phyloP scores from a whole-genome alignment of 768 basidiomycete genomes.

The Xerocomus spinulosus region DNA sequence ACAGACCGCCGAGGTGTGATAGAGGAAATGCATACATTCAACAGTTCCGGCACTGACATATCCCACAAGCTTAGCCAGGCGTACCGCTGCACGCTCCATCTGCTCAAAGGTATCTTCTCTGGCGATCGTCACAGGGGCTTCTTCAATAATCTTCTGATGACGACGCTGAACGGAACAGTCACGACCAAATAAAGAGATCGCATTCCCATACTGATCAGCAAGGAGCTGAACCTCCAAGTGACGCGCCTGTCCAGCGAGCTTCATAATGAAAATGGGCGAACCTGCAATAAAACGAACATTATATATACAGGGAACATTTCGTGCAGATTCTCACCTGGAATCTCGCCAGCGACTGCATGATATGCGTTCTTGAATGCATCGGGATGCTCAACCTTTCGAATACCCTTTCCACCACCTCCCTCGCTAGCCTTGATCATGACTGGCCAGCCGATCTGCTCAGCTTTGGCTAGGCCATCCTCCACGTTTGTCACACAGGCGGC shows the following conservation, averaged over 20 bases:
- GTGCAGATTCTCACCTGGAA: conserved; percentile 65
- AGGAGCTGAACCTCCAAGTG: conserved; percentile 98
- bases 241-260: conserved; percentile 94
- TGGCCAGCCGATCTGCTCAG: conserved; percentile 90
- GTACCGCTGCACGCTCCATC: conserved; percentile 99
- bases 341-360: conserved; percentile 90
- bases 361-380: conserved; percentile 93
- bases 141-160: conserved; percentile 99
- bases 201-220: conserved; percentile 98
- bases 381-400: conserved; percentile 84
- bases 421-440: conserved; percentile 99
- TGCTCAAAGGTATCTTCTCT: conserved; percentile 86
- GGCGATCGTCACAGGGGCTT: conserved; percentile 98
- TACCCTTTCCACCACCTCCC: conserved; percentile 99
- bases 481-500: conserved; percentile 85
- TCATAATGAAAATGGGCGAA: conserved; percentile 99
- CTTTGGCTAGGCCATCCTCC: conserved; percentile 79
- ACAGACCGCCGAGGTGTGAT: background rate
- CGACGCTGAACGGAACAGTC: conserved; percentile 99
- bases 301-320: background rate
- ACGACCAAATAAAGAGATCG: conserved; percentile 97
- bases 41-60: conserved; percentile 99
- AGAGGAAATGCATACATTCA: conserved; percentile 58
- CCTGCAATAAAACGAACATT: conserved; percentile 42
- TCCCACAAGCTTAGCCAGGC: conserved; percentile 96